Percentiles rank a stretch among this genome's conserved stretches.
These are phyloP conservation scores for Pseudopithomyces chartarum DNA, from an alignment of 2,329 filamentous ascomycete species.

Conservation along the genomic window DNA sequence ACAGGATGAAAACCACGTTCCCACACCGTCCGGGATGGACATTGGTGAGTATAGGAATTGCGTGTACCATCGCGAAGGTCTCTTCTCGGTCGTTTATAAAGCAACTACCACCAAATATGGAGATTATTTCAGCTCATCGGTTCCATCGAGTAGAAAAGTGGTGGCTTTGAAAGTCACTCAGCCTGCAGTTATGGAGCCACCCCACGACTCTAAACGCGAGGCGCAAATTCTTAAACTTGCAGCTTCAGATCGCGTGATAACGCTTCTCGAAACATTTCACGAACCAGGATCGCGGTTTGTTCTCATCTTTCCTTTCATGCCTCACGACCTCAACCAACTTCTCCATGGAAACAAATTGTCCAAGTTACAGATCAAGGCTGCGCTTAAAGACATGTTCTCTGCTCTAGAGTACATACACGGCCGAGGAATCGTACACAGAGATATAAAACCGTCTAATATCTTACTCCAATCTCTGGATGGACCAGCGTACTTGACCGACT, in stretches of 20 bases:
- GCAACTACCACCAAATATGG: conserved; percentile 52
- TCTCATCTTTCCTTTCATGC: conserved; percentile 84
- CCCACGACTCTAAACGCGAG: conserved; percentile 83
- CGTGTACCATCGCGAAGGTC: conserved; percentile 65
- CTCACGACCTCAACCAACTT: conserved; percentile 71
- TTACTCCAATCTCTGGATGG: conserved; percentile 70
- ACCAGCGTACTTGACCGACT: conserved; percentile 83
- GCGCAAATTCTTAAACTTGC: conserved; percentile 71
- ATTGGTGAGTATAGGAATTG: conserved; percentile 64
- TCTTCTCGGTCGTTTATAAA: conserved; percentile 84
- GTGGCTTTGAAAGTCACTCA: conserved; percentile 87
- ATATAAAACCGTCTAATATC: conserved; percentile 92
- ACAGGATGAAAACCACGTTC: conserved; percentile 38
- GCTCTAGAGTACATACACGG: conserved; percentile 75
- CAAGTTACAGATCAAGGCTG: conserved; percentile 47
- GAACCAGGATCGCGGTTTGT: conserved; percentile 74
- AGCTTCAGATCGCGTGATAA: conserved; percentile 64
- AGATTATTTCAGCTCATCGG: conserved; percentile 33
- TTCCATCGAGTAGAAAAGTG: conserved; percentile 33
- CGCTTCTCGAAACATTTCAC: conserved; percentile 72
- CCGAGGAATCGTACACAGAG: conserved; percentile 83
- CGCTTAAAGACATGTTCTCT: conserved; percentile 71
- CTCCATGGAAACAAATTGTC: conserved; percentile 56
- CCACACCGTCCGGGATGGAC: conserved; percentile 43
- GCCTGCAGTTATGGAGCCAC: conserved; percentile 72